These are phyloP conservation scores for Thalassiosira mediterranea DNA, from an alignment of 352 stramenopile genomes.

Conservation along the genomic window DNA sequence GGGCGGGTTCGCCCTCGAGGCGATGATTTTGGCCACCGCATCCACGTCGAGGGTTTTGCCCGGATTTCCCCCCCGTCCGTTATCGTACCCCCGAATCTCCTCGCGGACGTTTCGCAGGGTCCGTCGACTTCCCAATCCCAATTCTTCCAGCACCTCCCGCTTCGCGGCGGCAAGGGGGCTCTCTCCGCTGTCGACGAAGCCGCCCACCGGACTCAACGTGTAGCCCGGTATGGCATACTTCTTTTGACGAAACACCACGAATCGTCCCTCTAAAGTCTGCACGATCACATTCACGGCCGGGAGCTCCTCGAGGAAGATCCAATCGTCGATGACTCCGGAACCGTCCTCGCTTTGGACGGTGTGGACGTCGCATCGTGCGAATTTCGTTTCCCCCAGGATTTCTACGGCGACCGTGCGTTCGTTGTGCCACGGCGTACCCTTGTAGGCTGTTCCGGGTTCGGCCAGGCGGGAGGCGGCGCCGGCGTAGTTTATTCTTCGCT, in stretches of 20 bases:
- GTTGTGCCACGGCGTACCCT: constrained; percentile 23
- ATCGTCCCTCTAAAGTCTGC: constrained; percentile 40
- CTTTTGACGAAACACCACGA: constrained; percentile 58
- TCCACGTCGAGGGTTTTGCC: constrained; percentile 6
- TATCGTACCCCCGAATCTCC: not conserved
- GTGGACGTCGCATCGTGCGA: constrained; percentile 68
- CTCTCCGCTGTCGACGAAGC: constrained; percentile 63
- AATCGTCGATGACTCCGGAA: constrained; percentile 51
- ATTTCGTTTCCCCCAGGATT: constrained; percentile 54
- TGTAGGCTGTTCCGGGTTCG: constrained; percentile 18
- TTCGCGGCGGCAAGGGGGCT: constrained; percentile 51
- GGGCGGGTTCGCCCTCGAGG: constrained; percentile 2
- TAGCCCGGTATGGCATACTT: constrained; percentile 66
- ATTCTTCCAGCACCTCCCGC: constrained; percentile 67
- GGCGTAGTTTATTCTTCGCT: too few species aligned
- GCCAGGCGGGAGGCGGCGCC: too few species aligned
- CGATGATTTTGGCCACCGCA: constrained; percentile 10
- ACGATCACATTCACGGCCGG: constrained; percentile 70
- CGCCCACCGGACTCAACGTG: constrained; percentile 55
- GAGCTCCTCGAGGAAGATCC: constrained; percentile 65
- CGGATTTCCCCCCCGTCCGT: not conserved
- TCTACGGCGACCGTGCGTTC: constrained; percentile 38
- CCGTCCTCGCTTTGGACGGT: constrained; percentile 45
- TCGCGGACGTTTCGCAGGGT: constrained; percentile 13
- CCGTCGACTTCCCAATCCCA: constrained; percentile 44